Conservation (phyloP, 1,284 basidiomycete genomes). For the Wolfiporia cocos region DNA sequence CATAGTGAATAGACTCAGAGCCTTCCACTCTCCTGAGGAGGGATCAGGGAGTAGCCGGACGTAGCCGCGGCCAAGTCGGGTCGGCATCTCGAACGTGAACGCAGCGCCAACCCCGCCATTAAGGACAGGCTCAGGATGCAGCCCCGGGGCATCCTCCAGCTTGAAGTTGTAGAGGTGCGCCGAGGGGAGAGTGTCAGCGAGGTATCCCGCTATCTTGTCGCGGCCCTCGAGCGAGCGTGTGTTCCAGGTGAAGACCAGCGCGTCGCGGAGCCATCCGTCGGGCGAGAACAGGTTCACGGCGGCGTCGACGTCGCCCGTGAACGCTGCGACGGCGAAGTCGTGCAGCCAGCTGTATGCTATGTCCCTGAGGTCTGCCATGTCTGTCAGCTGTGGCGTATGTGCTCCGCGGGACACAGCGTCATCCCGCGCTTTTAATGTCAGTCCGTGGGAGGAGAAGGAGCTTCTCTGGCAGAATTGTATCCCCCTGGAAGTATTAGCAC, state of each 20-base stretch:
- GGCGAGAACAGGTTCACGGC: conserved; percentile 1
- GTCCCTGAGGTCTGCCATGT: no score
- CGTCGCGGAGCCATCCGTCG: conserved; percentile 30
- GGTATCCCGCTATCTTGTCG: conserved; percentile 33
- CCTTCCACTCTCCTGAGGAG: conserved; percentile 14
- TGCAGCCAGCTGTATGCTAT: conserved; percentile 5
- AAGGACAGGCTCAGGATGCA: not conserved
- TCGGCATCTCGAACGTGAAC: conserved; percentile 35
- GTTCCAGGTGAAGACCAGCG: conserved; percentile 55
- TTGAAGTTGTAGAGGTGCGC: conserved; percentile 24
- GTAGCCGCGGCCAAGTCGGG: conserved; percentile 31
- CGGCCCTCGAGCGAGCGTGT: conserved; percentile 47
- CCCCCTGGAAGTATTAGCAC: no score
- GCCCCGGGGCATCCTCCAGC: not conserved
- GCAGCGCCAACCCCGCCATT: conserved; percentile 20
- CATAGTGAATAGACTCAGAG: conserved; percentile 21
- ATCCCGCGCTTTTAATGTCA: no score
- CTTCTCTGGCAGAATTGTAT: no score
- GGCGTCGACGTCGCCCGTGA: conserved; percentile 3
- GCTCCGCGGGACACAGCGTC: no score
- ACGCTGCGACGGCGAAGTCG: conserved; percentile 2
- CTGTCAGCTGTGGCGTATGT: no score
- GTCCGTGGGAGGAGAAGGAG: no score
- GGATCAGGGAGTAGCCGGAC: conserved; percentile 24
- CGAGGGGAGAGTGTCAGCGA: conserved; percentile 32